Conservation (phyloP, 495 filamentous ascomycete species). For the Tuber magnatum region DNA sequence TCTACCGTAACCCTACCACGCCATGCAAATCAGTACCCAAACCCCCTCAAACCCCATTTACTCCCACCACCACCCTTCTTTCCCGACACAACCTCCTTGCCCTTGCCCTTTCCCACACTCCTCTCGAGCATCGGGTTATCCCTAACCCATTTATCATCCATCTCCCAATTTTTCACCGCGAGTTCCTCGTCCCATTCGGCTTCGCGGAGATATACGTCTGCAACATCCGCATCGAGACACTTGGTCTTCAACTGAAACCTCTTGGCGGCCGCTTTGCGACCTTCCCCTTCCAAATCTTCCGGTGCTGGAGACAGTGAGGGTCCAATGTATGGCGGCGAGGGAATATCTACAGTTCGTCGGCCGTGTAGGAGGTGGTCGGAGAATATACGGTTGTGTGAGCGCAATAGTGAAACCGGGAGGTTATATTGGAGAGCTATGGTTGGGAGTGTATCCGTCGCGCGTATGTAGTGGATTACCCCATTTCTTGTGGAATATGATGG, state of each 20-base stretch:
- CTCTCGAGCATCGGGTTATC: conserved; percentile 53
- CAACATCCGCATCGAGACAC: conserved; percentile 49
- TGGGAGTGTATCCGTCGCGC: conserved; percentile 53
- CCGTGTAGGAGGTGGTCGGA: conserved; percentile 60
- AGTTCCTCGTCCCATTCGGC: conserved; percentile 56
- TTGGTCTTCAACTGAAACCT: conserved; percentile 45
- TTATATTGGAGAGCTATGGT: conserved; percentile 62
- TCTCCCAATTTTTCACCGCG: conserved; percentile 55
- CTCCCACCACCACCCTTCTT: conserved; percentile 34
- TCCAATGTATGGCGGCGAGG: conserved; percentile 56
- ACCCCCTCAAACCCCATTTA: conserved; percentile 30
- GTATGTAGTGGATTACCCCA: conserved; percentile 61
- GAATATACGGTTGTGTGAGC: conserved; percentile 56
- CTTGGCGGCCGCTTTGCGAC: conserved; percentile 57
- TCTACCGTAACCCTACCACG: neutral
- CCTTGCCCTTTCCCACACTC: conserved; percentile 41
- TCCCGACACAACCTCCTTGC: conserved; percentile 34
- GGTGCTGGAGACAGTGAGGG: conserved; percentile 60
- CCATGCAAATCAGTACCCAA: conserved; percentile 21
- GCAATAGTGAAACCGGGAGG: conserved; percentile 52
- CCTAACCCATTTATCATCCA: conserved; percentile 65
- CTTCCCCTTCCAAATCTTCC: conserved; percentile 58
- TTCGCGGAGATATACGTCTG: conserved; percentile 61
- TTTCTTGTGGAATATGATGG: conserved; percentile 31
- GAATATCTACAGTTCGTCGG: conserved; percentile 60